These are phyloP conservation scores for Enterocytospora artemiae DNA, from an alignment of 371 early-diverging fungal genomes.

Conservation along the genomic window DNA sequence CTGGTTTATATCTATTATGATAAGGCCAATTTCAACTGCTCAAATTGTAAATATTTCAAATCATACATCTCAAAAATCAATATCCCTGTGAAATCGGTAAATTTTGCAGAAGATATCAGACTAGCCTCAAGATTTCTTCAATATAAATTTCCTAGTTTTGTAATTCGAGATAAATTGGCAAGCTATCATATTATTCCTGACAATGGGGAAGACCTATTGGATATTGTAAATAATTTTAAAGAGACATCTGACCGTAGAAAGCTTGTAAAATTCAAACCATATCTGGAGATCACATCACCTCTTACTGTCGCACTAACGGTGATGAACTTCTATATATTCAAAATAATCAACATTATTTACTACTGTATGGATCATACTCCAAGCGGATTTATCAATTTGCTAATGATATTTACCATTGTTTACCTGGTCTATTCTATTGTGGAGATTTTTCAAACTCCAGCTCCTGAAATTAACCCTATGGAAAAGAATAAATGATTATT, in stretches of 20 bases:
- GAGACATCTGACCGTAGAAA: not conserved
- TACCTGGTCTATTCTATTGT: slow-evolving; percentile 44
- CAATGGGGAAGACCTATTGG: slow-evolving; percentile 26
- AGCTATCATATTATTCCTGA: slow-evolving; percentile 21
- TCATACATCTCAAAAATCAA: slow-evolving; percentile 13
- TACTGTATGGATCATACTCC: slow-evolving; percentile 24
- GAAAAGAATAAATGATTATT: not conserved
- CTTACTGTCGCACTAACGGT: not conserved
- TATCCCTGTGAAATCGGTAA: slow-evolving; percentile 37
- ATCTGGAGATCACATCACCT: not conserved
- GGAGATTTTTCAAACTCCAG: slow-evolving; percentile 15
- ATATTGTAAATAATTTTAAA: slow-evolving; percentile 16
- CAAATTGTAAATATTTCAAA: slow-evolving; percentile 34
- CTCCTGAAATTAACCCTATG: slow-evolving; percentile 9
- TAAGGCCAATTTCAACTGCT: slow-evolving; percentile 25
- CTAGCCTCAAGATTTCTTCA: slow-evolving; percentile 30
- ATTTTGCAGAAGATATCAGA: slow-evolving; percentile 26
- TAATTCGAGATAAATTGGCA: slow-evolving; percentile 21
- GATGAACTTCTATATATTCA: slow-evolving; percentile 28
- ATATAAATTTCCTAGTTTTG: slow-evolving; percentile 42
- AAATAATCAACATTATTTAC: slow-evolving; percentile 11
- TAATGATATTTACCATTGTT: slow-evolving; percentile 22
- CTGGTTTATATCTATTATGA: slow-evolving; percentile 44
- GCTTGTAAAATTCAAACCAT: not conserved
- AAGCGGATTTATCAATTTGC: slow-evolving; percentile 9